Percentiles rank a stretch among this genome's conserved stretches.
phyloP scores from a whole-genome alignment of 2,329 filamentous ascomycete genomes.

The Colletotrichum shisoi region DNA sequence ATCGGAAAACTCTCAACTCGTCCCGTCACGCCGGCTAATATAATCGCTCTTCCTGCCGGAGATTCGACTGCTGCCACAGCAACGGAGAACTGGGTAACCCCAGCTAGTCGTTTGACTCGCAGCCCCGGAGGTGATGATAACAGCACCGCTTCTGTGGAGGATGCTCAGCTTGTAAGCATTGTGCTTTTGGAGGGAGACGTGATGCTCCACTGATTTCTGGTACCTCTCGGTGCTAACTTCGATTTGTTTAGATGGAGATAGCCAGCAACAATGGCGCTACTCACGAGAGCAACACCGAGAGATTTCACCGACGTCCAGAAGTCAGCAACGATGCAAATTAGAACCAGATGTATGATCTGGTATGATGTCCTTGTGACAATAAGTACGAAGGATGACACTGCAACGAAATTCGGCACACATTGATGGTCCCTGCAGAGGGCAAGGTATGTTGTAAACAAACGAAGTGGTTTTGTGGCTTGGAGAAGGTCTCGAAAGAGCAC shows the following conservation, averaged over 20 bases:
- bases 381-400: neutral
- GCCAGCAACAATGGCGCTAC: no score
- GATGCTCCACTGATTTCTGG: neutral
- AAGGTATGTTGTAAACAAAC: slow-evolving; percentile 24
- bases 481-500: slow-evolving; percentile 22
- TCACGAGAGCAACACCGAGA: neutral
- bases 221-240: neutral
- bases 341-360: neutral
- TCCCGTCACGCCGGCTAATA: slow-evolving; percentile 33
- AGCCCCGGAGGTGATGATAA: slow-evolving; percentile 12
- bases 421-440: slow-evolving; percentile 2
- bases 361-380: neutral
- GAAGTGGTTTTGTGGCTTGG: slow-evolving; percentile 29
- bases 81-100: slow-evolving; percentile 34
- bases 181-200: neutral
- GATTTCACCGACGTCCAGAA: neutral
- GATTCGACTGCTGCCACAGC: slow-evolving; percentile 28
- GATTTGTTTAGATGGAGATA: neutral
- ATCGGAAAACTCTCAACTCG: slow-evolving; percentile 4
- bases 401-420: slow-evolving; percentile 14
- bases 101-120: slow-evolving; percentile 32
- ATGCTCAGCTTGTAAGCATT: neutral
- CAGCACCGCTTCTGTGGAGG: neutral
- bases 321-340: neutral
- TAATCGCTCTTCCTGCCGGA: neutral